Evolutionary conservation across 2,329 filamentous ascomycete species (phyloP).

Genomic region (Hypoxylon sp.): DNA sequence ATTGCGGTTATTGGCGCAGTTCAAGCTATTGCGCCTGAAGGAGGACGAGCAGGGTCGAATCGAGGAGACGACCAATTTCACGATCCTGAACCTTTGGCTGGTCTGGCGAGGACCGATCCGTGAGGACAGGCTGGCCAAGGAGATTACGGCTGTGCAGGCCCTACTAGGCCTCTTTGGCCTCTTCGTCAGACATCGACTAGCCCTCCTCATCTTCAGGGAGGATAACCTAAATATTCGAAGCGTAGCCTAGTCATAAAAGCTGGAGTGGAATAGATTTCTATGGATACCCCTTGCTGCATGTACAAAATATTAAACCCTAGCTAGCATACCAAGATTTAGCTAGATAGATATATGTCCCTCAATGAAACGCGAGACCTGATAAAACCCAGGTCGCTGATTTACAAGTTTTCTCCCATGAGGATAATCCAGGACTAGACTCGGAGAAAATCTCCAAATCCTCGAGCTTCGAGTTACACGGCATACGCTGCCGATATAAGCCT

Average conservation of each 20-base stretch:
- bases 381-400: conserved; percentile 16
- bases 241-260: conserved; percentile 42
- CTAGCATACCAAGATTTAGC: neutral
- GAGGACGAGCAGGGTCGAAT: conserved; percentile 78
- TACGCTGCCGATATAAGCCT: conserved; percentile 2
- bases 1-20: conserved; percentile 75
- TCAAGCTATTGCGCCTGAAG: conserved; percentile 77
- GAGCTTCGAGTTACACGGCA: neutral
- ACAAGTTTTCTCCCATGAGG: neutral
- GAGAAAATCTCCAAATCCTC: neutral
- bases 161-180: conserved; percentile 83
- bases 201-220: conserved; percentile 87
- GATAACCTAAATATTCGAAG: conserved; percentile 76
- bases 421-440: neutral
- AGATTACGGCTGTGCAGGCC: conserved; percentile 84
- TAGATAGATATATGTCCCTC: conserved; percentile 15
- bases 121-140: conserved; percentile 84
- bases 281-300: conserved; percentile 30
- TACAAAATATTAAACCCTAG: conserved; percentile 23
- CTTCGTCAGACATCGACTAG: conserved; percentile 86
- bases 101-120: conserved; percentile 93
- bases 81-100: conserved; percentile 94
- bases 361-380: conserved; percentile 22
- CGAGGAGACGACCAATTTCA: conserved; percentile 88
- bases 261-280: conserved; percentile 5